Percentiles rank a stretch among this genome's conserved stretches.
These are phyloP conservation scores for Prinsepia uniflora DNA, from an alignment of 306 rosid genomes.

Conservation along the genomic window DNA sequence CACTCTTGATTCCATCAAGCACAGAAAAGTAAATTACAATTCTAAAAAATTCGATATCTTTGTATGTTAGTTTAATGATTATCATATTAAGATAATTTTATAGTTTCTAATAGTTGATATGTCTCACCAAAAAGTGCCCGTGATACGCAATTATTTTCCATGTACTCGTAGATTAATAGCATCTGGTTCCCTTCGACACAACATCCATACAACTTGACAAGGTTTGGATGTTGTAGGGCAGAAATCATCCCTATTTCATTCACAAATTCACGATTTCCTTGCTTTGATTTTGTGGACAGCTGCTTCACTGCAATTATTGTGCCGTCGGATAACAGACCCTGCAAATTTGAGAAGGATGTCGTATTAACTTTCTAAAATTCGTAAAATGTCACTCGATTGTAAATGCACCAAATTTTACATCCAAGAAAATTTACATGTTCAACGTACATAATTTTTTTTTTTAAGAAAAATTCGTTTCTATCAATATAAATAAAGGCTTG, in stretches of 20 bases:
- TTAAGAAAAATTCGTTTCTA: no score
- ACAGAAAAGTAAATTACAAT: no score
- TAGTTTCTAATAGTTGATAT: neutral
- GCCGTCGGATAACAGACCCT: conserved; percentile 86
- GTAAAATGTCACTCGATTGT: no score
- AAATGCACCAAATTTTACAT: no score
- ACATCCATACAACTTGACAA: conserved; percentile 90
- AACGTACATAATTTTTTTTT: neutral
- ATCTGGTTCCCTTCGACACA: conserved; percentile 89
- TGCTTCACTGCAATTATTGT: conserved; percentile 88
- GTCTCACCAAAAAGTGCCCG: conserved; percentile 80
- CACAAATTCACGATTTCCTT: conserved; percentile 94
- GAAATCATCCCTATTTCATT: conserved; percentile 94
- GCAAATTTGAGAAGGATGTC: conserved; percentile 14
- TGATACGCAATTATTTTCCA: conserved; percentile 93
- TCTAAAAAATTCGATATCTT: no score
- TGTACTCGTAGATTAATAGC: conserved; percentile 73
- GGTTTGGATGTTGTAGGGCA: conserved; percentile 89
- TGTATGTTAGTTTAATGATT: no score
- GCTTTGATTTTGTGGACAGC: conserved; percentile 87
- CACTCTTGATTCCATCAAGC: no score
- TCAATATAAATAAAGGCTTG: no score
- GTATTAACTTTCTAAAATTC: no score
- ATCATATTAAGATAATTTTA: neutral
- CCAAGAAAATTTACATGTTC: no score